Percentiles rank a stretch among this genome's conserved stretches.
phyloP scores from a whole-genome alignment of 2,329 filamentous ascomycete species.

The Talaromyces rugulosus region DNA sequence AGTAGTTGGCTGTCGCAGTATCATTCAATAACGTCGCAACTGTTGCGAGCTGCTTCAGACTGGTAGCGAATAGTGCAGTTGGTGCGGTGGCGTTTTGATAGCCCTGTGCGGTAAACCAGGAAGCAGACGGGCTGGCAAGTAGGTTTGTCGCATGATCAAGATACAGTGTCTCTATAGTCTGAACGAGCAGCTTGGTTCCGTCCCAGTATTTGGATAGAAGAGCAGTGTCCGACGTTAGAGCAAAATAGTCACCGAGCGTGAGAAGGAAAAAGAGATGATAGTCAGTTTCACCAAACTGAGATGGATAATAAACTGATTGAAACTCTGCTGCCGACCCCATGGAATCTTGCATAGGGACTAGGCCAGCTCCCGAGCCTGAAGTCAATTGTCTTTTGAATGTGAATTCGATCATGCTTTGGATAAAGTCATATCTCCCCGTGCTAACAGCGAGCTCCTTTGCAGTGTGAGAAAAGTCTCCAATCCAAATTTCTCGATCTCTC shows the following conservation, averaged over 20 bases:
- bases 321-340: background rate
- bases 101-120: background rate
- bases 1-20: background rate
- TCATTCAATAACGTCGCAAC: background rate
- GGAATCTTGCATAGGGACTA: background rate
- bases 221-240: background rate
- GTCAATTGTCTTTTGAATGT: background rate
- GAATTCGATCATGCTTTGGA: background rate
- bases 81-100: background rate
- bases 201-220: background rate
- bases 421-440: background rate
- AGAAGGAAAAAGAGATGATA: background rate
- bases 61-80: background rate
- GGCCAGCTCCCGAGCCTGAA: background rate
- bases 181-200: background rate
- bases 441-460: background rate
- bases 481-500: background rate
- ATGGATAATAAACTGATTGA: background rate
- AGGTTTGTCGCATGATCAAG: background rate
- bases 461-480: background rate
- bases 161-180: background rate
- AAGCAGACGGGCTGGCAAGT: background rate
- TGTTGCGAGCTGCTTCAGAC: background rate
- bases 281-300: background rate
- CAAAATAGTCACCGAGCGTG: background rate